Conservation (phyloP, 2,329 filamentous ascomycete species). For the Cryoendolithus antarcticus region DNA sequence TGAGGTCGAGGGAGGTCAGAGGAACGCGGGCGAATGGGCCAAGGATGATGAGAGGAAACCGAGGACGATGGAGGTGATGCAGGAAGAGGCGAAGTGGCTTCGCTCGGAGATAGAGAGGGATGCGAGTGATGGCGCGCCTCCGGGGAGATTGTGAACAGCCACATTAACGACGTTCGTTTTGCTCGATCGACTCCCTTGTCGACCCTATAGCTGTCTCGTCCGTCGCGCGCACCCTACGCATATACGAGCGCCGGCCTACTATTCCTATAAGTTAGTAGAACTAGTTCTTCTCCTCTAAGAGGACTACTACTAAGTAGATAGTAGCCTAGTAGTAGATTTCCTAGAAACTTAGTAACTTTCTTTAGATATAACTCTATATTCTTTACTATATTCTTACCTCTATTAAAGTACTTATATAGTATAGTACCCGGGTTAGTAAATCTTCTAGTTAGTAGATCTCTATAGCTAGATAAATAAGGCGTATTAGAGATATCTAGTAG, state of each 20-base stretch:
- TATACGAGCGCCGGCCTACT: too few species aligned
- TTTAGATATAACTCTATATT: not conserved
- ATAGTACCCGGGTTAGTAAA: not conserved
- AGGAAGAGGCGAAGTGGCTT: constrained; percentile 59
- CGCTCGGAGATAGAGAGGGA: constrained; percentile 42
- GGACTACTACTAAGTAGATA: constrained; percentile 1
- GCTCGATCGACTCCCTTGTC: too few species aligned
- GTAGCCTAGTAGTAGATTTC: not conserved
- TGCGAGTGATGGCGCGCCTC: constrained; percentile 6
- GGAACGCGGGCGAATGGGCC: constrained; percentile 40
- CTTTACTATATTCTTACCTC: not conserved
- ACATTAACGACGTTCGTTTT: too few species aligned
- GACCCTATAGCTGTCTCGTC: too few species aligned
- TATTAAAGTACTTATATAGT: not conserved
- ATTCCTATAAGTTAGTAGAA: not conserved
- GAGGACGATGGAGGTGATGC: constrained; percentile 64
- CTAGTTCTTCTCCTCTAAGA: not conserved
- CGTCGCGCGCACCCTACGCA: too few species aligned
- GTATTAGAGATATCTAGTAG: not conserved
- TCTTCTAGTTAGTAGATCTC: not conserved
- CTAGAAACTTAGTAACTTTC: not conserved
- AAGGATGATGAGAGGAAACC: constrained; percentile 53
- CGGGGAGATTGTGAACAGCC: not conserved
- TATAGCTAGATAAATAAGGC: not conserved
- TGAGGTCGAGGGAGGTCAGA: constrained; percentile 32